Evolutionary conservation across 176 grass and related monocot species (phyloP).

Genomic region (Metroxylon sagu): DNA sequence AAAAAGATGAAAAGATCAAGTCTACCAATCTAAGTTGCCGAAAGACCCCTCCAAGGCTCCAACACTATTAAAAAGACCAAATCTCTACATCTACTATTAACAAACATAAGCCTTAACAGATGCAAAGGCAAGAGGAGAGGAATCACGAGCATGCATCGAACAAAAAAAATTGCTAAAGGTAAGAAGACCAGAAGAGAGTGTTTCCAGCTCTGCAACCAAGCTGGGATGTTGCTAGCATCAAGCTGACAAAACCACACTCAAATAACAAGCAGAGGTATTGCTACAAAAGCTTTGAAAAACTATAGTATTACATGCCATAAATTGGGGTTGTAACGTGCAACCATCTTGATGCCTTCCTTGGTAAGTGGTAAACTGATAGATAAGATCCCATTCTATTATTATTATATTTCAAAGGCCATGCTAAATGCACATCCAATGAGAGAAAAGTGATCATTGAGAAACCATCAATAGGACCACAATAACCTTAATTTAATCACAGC

Average conservation of each 20-base stretch:
- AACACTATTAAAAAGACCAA: too few relatives aligned
- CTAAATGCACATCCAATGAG: too few relatives aligned
- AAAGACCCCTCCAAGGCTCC: too few relatives aligned
- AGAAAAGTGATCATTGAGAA: too few relatives aligned
- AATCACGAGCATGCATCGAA: constrained; percentile 19
- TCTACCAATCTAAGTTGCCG: background rate
- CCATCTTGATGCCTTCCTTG: too few relatives aligned
- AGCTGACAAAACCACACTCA: background rate
- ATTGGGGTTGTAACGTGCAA: background rate
- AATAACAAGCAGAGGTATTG: background rate
- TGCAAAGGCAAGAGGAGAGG: constrained; percentile 8
- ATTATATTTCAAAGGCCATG: too few relatives aligned
- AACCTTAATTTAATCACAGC: too few relatives aligned
- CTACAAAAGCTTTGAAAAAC: background rate
- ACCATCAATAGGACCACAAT: too few relatives aligned
- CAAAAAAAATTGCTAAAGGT: background rate
- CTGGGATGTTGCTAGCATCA: background rate
- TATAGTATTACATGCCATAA: background rate
- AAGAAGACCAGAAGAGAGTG: constrained; percentile 7
- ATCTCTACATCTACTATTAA: background rate
- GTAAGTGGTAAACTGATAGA: background rate
- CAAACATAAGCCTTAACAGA: constrained; percentile 1
- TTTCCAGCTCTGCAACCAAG: constrained; percentile 20
- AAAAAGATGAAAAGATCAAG: background rate
- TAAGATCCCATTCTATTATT: background rate